Conservation (phyloP, 768 basidiomycete species). For the Coprinellus micaceus region DNA sequence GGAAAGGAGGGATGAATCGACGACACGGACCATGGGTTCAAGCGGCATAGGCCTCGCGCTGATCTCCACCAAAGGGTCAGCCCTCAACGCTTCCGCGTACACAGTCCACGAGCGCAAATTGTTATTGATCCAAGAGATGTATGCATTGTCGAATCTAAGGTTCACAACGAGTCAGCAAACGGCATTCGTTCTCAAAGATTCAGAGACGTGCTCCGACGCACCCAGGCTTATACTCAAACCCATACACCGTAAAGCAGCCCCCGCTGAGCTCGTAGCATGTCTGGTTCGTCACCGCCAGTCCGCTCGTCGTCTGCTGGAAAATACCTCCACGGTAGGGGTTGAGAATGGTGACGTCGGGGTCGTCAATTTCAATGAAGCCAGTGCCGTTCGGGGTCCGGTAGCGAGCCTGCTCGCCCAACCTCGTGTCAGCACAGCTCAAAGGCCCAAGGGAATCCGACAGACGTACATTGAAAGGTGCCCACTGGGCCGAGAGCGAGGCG, state of each 20-base stretch:
- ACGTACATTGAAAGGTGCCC: conserved; percentile 56
- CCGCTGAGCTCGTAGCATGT: conserved; percentile 52
- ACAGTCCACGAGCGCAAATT: conserved; percentile 56
- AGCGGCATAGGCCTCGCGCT: conserved; percentile 51
- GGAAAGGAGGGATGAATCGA: conserved; percentile 16
- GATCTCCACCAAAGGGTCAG: conserved; percentile 51
- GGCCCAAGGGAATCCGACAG: conserved; percentile 22
- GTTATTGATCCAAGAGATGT: conserved; percentile 69
- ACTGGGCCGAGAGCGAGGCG: conserved; percentile 52
- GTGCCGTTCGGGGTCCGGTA: conserved; percentile 50
- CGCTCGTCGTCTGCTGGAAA: conserved; percentile 69
- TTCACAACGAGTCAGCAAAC: conserved; percentile 11
- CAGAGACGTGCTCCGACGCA: conserved; percentile 10
- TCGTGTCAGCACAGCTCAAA: neutral
- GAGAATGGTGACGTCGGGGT: conserved; percentile 39
- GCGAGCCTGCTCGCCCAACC: conserved; percentile 40
- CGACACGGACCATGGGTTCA: conserved; percentile 58
- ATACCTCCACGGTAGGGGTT: conserved; percentile 63
- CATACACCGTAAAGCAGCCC: conserved; percentile 33
- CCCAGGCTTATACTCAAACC: conserved; percentile 50
- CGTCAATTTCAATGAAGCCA: conserved; percentile 40
- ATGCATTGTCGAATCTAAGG: conserved; percentile 45
- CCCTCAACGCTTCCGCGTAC: conserved; percentile 42
- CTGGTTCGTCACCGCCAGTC: conserved; percentile 55
- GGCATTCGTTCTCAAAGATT: neutral